Evolutionary conservation across 2,329 filamentous ascomycete genomes (phyloP).

Genomic region (Cytospora chrysosperma): DNA sequence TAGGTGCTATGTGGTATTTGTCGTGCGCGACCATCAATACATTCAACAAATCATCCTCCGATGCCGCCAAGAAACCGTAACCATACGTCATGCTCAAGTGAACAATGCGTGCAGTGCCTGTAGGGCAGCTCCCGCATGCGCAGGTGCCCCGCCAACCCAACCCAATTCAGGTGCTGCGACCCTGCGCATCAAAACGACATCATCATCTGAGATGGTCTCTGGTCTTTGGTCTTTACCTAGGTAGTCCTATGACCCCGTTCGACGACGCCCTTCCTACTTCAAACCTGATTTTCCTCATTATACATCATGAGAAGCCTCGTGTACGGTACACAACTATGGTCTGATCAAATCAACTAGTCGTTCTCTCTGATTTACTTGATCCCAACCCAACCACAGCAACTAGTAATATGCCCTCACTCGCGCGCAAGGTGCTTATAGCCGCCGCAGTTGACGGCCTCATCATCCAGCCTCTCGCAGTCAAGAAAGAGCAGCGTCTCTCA

Average conservation of each 20-base stretch:
- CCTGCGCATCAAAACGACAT: conserved; percentile 7
- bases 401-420: conserved; percentile 70
- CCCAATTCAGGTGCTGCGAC: too few species aligned
- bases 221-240: too few species aligned
- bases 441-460: conserved; percentile 81
- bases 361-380: conserved; percentile 19
- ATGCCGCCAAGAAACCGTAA: conserved; percentile 4
- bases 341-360: conserved; percentile 7
- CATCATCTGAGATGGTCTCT: conserved; percentile 8
- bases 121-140: conserved; percentile 1
- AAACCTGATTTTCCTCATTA: conserved; percentile 2
- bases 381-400: conserved; percentile 5
- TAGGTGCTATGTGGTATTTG: too few species aligned
- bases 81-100: conserved; percentile 29
- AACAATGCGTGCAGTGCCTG: background rate
- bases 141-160: conserved; percentile 15
- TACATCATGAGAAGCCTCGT: conserved; percentile 10
- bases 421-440: conserved; percentile 77
- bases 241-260: too few species aligned
- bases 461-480: conserved; percentile 67
- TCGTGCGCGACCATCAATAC: too few species aligned
- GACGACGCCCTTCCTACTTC: conserved; percentile 1
- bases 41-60: background rate
- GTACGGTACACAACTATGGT: background rate
- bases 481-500: conserved; percentile 57